Evolutionary conservation across 176 grass and related monocot genomes (phyloP).

Genomic region (Bolboschoenus planiculmis): DNA sequence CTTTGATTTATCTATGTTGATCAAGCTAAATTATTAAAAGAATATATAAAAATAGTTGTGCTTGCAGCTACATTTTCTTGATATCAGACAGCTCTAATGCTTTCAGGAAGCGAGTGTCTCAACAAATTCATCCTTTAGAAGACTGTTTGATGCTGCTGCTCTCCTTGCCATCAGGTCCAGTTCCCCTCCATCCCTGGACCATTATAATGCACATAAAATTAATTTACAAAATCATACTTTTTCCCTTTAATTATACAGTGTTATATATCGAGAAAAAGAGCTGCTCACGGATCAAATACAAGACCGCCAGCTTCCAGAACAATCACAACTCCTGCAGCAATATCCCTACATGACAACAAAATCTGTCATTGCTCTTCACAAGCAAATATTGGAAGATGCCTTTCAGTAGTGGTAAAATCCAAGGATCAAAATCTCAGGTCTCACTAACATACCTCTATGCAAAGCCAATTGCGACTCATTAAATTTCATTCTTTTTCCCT

Average conservation of each 20-base stretch:
- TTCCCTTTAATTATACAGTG: neutral
- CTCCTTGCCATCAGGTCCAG: slow-evolving; percentile 67
- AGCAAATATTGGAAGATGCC: neutral
- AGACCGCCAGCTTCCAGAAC: slow-evolving; percentile 82
- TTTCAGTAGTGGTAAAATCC: neutral
- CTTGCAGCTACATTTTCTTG: slow-evolving; percentile 3
- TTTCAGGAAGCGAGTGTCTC: slow-evolving; percentile 21
- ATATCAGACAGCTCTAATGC: neutral
- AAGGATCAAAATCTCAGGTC: neutral
- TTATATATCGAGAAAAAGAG: neutral
- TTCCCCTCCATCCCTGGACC: slow-evolving; percentile 55
- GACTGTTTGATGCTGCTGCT: slow-evolving; percentile 68
- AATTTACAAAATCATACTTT: neutral
- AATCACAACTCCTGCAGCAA: slow-evolving; percentile 87
- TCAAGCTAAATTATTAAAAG: slow-evolving; percentile 6
- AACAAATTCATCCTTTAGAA: slow-evolving; percentile 70
- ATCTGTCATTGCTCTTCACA: slow-evolving; percentile 1
- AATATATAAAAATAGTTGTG: neutral
- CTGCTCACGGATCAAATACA: slow-evolving; percentile 86
- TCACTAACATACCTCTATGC: neutral
- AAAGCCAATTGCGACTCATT: neutral
- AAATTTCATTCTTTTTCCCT: neutral
- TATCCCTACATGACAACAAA: slow-evolving; percentile 52
- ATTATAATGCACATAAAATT: neutral
- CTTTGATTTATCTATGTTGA: neutral